phyloP scores from a whole-genome alignment of 225 moss, liverwort and hornwort species.

The Pseudoscleropodium purum region DNA sequence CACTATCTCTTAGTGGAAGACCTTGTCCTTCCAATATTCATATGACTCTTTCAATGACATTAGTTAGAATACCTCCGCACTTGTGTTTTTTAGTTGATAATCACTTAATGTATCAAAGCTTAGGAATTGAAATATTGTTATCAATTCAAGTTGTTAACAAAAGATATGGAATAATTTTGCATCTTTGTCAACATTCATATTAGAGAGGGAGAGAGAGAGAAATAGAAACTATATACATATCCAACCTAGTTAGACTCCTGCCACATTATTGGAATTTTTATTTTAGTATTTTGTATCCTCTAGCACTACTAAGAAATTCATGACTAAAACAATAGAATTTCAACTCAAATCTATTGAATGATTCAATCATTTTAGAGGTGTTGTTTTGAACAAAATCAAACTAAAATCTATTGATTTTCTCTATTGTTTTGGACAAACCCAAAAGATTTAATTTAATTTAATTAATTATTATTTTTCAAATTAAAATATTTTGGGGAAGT shows the following conservation, averaged over 20 bases:
- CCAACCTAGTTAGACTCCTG: accelerated
- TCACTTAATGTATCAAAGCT: not conserved
- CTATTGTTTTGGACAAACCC: too few species aligned
- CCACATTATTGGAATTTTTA: accelerated
- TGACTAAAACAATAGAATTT: too few species aligned
- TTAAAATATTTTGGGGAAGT: too few species aligned
- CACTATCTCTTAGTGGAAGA: accelerated
- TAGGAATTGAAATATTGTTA: not conserved
- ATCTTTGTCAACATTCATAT: not conserved
- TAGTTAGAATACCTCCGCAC: accelerated
- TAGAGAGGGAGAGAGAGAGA: too few species aligned
- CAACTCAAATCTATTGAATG: too few species aligned
- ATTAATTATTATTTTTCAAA: too few species aligned
- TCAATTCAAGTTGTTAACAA: not conserved
- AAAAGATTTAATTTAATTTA: too few species aligned
- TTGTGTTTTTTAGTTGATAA: not conserved
- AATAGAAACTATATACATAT: accelerated
- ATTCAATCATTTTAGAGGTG: too few species aligned
- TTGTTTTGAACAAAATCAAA: too few species aligned
- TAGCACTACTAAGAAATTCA: too few species aligned
- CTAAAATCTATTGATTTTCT: too few species aligned
- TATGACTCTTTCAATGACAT: accelerated
- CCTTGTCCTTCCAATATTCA: not conserved
- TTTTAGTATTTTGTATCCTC: not conserved
- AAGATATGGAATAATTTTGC: not conserved